Conservation (phyloP, 1,139 yeast genomes). For the Nakaseomyces glabratus region DNA sequence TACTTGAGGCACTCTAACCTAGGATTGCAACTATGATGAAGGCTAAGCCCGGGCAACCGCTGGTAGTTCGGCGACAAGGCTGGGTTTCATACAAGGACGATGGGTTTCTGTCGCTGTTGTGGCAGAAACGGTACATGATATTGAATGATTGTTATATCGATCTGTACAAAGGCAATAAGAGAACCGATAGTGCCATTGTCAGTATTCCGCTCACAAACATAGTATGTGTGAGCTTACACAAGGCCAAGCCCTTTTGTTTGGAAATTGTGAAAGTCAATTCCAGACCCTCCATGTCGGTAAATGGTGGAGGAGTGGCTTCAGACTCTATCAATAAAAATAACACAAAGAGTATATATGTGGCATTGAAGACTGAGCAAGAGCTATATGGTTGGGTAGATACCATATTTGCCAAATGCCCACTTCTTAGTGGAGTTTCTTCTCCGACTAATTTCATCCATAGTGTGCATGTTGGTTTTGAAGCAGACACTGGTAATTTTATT, state of each 20-base stretch:
- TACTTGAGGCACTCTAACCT: too few relatives aligned
- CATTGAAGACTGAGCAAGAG: slow-evolving; percentile 72
- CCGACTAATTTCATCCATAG: slow-evolving; percentile 77
- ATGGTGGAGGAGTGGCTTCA: slow-evolving; percentile 10
- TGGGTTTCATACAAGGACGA: slow-evolving; percentile 94
- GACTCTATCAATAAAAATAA: slow-evolving; percentile 13
- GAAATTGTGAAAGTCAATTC: slow-evolving; percentile 56
- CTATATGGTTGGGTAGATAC: slow-evolving; percentile 88
- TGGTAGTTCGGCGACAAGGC: too few relatives aligned
- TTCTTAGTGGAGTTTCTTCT: slow-evolving; percentile 66
- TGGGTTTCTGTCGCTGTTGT: slow-evolving; percentile 74
- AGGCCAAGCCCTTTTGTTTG: slow-evolving; percentile 63
- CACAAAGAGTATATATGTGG: slow-evolving; percentile 61
- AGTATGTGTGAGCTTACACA: slow-evolving; percentile 49
- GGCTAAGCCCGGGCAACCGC: too few relatives aligned
- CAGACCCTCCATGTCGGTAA: slow-evolving; percentile 18
- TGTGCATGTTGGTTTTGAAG: slow-evolving; percentile 52
- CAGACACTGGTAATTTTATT: slow-evolving; percentile 65
- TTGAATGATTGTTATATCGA: slow-evolving; percentile 67
- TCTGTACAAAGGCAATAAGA: slow-evolving; percentile 60
- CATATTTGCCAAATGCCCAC: slow-evolving; percentile 77
- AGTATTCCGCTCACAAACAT: slow-evolving; percentile 50
- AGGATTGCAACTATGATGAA: too few relatives aligned
- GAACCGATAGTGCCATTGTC: slow-evolving; percentile 37
- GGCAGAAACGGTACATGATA: slow-evolving; percentile 83